These are phyloP conservation scores for Stephanocyclus meneghinianus DNA, from an alignment of 352 stramenopile species.

Conservation along the genomic window DNA sequence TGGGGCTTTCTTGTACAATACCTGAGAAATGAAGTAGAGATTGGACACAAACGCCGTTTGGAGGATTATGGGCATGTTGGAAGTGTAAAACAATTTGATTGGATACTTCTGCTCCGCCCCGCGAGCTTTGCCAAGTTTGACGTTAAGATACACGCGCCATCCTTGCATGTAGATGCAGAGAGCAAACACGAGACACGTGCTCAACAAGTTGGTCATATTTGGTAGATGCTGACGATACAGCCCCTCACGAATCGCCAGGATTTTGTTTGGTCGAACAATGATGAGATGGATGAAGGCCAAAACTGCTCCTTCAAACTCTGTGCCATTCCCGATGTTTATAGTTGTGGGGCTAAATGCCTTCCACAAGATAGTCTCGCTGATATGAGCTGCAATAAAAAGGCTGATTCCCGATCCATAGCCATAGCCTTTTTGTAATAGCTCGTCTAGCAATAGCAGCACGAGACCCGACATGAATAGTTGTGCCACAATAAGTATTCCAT, in stretches of 20 bases:
- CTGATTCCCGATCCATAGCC: constrained; percentile 97
- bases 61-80: constrained; percentile 99
- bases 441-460: constrained; percentile 98
- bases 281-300: constrained; percentile 98
- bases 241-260: constrained; percentile 93
- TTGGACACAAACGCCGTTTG: constrained; percentile 98
- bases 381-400: constrained; percentile 99
- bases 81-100: constrained; percentile 99
- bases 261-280: constrained; percentile 96
- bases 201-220: constrained; percentile 97
- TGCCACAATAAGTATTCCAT: constrained; percentile 97
- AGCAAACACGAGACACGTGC: constrained; percentile 98
- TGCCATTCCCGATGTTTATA: constrained; percentile 98
- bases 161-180: constrained; percentile 99
- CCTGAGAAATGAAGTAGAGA: constrained; percentile 99
- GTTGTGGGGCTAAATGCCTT: constrained; percentile 98
- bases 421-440: constrained; percentile 99
- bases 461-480: constrained; percentile 96
- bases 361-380: constrained; percentile 99
- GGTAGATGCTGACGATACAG: constrained; percentile 99
- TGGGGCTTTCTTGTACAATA: constrained; percentile 97
- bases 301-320: constrained; percentile 98
- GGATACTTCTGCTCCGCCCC: constrained; percentile 97
- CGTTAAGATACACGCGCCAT: constrained; percentile 89
- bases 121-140: constrained; percentile 98